Conservation (phyloP, 108 stramenopile species). For the Cylindrotheca closterium region DNA sequence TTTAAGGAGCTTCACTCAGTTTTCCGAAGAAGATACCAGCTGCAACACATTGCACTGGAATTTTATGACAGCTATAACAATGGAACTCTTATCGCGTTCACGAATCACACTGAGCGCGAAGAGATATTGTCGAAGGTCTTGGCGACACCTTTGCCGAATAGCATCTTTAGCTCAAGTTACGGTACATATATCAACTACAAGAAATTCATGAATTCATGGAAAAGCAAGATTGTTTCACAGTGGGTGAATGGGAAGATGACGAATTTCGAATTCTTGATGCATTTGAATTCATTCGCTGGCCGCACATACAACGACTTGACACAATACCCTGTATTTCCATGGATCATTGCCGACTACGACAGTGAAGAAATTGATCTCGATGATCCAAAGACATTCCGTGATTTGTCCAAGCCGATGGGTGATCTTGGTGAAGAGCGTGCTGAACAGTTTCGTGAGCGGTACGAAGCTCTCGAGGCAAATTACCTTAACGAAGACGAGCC, state of each 20-base stretch:
- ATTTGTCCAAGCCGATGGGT: slow-evolving; percentile 96
- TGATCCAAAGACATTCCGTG: slow-evolving; percentile 88
- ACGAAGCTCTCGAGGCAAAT: slow-evolving; percentile 79
- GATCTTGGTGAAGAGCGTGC: slow-evolving; percentile 83
- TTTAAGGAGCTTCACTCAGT: slow-evolving; percentile 83
- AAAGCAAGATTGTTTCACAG: slow-evolving; percentile 75
- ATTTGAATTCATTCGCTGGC: slow-evolving; percentile 96
- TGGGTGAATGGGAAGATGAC: slow-evolving; percentile 91
- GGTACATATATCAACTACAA: slow-evolving; percentile 83
- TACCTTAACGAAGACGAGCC: slow-evolving; percentile 79
- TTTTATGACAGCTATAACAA: slow-evolving; percentile 86
- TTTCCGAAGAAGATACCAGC: slow-evolving; percentile 88
- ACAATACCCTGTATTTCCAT: slow-evolving; percentile 99
- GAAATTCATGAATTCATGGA: slow-evolving; percentile 83
- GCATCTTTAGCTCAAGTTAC: slow-evolving; percentile 60
- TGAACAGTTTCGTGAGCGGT: slow-evolving; percentile 88
- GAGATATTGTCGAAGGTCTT: slow-evolving; percentile 75
- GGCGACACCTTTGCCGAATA: slow-evolving; percentile 77
- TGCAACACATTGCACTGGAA: slow-evolving; percentile 92
- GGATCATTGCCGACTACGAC: slow-evolving; percentile 96
- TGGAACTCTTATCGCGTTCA: slow-evolving; percentile 77
- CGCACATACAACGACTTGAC: slow-evolving; percentile 95
- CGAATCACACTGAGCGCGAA: slow-evolving; percentile 67
- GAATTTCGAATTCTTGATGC: slow-evolving; percentile 98
- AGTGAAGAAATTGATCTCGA: slow-evolving; percentile 91